A percentile compares a stretch with the other conserved stretches of the same genome.
phyloP scores from a whole-genome alignment of 495 filamentous ascomycete species.

The Penicillium riverlandense region DNA sequence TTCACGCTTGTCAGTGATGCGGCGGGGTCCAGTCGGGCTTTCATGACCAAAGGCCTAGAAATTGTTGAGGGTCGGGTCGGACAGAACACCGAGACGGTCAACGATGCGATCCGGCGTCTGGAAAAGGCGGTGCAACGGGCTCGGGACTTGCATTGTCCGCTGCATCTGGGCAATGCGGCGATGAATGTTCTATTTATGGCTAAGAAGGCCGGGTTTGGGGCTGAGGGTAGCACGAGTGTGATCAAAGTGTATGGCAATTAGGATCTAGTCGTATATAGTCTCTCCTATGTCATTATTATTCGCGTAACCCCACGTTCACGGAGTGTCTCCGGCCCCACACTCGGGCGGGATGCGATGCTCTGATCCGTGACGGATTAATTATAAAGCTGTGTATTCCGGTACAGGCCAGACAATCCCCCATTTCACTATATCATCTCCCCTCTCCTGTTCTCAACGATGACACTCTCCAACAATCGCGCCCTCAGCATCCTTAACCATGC shows the following conservation, averaged over 20 bases:
- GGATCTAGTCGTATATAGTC: slow-evolving; percentile 1
- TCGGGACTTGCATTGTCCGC: slow-evolving; percentile 39
- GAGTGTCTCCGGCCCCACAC: too few relatives aligned
- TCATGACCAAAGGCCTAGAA: slow-evolving; percentile 48
- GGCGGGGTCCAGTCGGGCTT: slow-evolving; percentile 58
- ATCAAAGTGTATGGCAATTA: slow-evolving; percentile 27
- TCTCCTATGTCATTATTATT: not conserved
- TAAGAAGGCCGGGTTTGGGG: slow-evolving; percentile 24
- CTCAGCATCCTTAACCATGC: slow-evolving; percentile 63
- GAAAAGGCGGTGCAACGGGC: slow-evolving; percentile 53
- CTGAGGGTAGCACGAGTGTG: slow-evolving; percentile 25
- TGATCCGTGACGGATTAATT: too few relatives aligned
- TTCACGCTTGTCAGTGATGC: slow-evolving; percentile 62
- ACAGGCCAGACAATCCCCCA: not conserved
- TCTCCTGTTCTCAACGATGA: slow-evolving; percentile 26
- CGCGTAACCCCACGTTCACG: too few relatives aligned
- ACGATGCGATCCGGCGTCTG: slow-evolving; percentile 49
- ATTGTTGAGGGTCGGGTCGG: slow-evolving; percentile 38
- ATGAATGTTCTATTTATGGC: slow-evolving; percentile 32
- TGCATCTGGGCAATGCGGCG: slow-evolving; percentile 36
- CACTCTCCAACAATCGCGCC: slow-evolving; percentile 56
- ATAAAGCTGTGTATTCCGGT: not conserved
- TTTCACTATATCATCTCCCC: not conserved
- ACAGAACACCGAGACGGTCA: slow-evolving; percentile 40
- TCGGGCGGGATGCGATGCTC: too few relatives aligned